phyloP scores from a whole-genome alignment of 2,329 filamentous ascomycete genomes.

The Coniochaeta ligniaria region DNA sequence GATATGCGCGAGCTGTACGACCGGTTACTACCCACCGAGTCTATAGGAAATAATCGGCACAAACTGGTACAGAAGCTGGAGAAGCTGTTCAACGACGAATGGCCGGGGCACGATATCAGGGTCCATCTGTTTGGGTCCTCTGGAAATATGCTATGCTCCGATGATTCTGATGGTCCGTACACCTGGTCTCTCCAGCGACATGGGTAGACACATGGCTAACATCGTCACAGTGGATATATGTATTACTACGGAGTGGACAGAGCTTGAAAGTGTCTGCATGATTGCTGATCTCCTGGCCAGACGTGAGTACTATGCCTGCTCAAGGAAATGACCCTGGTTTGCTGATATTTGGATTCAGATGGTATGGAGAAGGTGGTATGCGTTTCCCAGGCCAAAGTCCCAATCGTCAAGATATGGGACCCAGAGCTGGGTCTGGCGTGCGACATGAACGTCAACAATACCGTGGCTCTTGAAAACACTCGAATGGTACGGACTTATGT shows the following conservation, averaged over 20 bases:
- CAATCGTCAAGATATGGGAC: constrained; percentile 98
- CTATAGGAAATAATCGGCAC: constrained; percentile 69
- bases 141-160: constrained; percentile 88
- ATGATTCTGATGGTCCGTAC: constrained; percentile 83
- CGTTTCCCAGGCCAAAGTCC: constrained; percentile 89
- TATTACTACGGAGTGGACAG: constrained; percentile 85
- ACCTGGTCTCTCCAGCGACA: not conserved
- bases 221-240: constrained; percentile 76
- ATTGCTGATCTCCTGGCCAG: constrained; percentile 80
- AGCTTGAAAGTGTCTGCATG: constrained; percentile 82
- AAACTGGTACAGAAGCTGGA: constrained; percentile 83
- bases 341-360: constrained; percentile 45
- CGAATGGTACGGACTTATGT: constrained; percentile 98
- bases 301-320: constrained; percentile 49
- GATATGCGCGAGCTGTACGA: constrained; percentile 85
- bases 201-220: not conserved
- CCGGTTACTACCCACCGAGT: constrained; percentile 71
- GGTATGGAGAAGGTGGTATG: constrained; percentile 97
- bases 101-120: constrained; percentile 83
- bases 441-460: constrained; percentile 99
- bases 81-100: constrained; percentile 79
- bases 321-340: not conserved
- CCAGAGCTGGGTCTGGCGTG: constrained; percentile 83
- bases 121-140: constrained; percentile 98
- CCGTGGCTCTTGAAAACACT: constrained; percentile 88